phyloP scores from a whole-genome alignment of 257 asterid genomes.

The Ilex asprella region DNA sequence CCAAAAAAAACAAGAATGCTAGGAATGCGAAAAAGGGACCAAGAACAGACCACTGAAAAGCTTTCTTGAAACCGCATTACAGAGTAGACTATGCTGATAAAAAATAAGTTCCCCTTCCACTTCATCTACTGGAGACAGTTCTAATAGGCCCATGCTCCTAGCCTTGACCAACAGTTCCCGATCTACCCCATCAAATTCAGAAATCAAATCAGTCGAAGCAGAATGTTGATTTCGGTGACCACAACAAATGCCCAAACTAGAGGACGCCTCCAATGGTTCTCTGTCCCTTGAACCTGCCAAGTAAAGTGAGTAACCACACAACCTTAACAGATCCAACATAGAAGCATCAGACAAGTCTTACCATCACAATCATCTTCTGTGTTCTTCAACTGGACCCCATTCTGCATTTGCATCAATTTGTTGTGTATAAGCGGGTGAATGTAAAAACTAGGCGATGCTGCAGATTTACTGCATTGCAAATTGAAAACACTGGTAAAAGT shows the following conservation, averaged over 20 bases:
- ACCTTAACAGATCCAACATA: constrained; percentile 13
- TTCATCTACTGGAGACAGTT: constrained; percentile 80
- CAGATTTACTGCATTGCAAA: constrained; percentile 44
- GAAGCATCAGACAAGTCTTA: constrained; percentile 27
- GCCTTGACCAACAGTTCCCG: constrained; percentile 51
- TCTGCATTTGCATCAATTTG: constrained; percentile 42
- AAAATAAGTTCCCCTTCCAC: constrained; percentile 90
- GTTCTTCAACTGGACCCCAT: constrained; percentile 25
- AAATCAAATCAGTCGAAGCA: constrained; percentile 28
- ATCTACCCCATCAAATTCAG: constrained; percentile 31
- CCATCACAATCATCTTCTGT: constrained; percentile 37
- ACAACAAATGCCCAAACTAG: constrained; percentile 79
- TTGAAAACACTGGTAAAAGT: constrained; percentile 16
- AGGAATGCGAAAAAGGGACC: constrained; percentile 12
- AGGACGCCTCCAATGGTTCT: constrained; percentile 65
- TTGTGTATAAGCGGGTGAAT: constrained; percentile 58
- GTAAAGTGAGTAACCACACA: constrained; percentile 25
- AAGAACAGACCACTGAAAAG: constrained; percentile 52
- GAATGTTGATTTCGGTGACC: constrained; percentile 33
- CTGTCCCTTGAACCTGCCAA: constrained; percentile 56
- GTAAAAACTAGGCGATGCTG: constrained; percentile 32
- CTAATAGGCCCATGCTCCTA: constrained; percentile 41
- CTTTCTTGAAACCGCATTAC: constrained; percentile 47
- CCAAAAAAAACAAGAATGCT: background rate
- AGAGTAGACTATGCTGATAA: constrained; percentile 60